These are phyloP conservation scores for Candida insectalens DNA, from an alignment of 805 yeast genomes.

Conservation along the genomic window DNA sequence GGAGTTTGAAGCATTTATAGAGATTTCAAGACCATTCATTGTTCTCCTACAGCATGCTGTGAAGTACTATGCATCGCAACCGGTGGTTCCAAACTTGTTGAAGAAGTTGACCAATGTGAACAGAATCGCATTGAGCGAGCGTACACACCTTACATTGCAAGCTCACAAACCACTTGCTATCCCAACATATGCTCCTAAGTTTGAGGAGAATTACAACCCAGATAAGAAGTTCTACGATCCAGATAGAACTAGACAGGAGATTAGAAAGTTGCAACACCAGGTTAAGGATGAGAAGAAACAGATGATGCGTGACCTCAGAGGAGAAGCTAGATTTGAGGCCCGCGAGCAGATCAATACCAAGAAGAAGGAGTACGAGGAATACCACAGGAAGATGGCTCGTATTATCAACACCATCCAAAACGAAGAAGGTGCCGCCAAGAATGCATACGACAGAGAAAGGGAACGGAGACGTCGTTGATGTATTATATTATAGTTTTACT, in stretches of 20 bases:
- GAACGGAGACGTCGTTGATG: constrained; percentile 37
- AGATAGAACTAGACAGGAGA: constrained; percentile 71
- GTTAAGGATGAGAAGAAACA: constrained; percentile 87
- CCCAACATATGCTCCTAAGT: constrained; percentile 79
- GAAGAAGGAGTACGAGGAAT: constrained; percentile 63
- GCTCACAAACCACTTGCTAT: constrained; percentile 77
- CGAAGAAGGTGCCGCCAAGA: constrained; percentile 91
- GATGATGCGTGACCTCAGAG: constrained; percentile 82
- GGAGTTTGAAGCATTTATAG: constrained; percentile 52
- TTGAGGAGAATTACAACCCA: constrained; percentile 93
- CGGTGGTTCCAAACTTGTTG: constrained; percentile 25
- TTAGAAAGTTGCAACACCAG: constrained; percentile 72
- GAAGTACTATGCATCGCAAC: constrained; percentile 26
- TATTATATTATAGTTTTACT: not conserved
- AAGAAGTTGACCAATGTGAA: constrained; percentile 39
- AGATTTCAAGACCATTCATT: constrained; percentile 41
- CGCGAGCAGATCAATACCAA: constrained; percentile 75
- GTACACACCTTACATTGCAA: constrained; percentile 72
- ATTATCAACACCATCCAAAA: constrained; percentile 83
- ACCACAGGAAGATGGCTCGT: constrained; percentile 83
- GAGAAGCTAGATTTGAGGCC: constrained; percentile 78
- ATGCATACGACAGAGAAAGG: constrained; percentile 83
- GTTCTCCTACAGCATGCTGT: constrained; percentile 30
- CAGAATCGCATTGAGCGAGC: constrained; percentile 37
- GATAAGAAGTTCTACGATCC: constrained; percentile 88